A percentile compares a stretch with the other conserved stretches of the same genome.
Conservation (phyloP, 345 rosid genomes). For the Salix exigua region DNA sequence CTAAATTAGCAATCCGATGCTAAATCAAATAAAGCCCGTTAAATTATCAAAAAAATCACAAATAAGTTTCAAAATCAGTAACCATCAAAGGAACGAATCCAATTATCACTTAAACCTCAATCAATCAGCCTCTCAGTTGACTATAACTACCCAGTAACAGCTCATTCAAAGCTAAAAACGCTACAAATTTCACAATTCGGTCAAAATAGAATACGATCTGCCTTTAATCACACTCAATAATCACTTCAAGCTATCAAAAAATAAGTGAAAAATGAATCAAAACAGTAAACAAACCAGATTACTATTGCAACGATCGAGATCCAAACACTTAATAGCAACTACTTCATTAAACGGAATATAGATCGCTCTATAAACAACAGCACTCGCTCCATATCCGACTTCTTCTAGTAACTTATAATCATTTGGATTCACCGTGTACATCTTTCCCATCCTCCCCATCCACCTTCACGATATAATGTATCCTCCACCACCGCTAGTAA, state of each 20-base stretch:
- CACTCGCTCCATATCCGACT: slow-evolving; percentile 93
- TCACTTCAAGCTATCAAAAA: background rate
- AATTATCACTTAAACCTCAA: background rate
- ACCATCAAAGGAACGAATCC: background rate
- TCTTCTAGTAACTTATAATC: slow-evolving; percentile 88
- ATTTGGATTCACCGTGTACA: slow-evolving; percentile 54
- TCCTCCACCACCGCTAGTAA: background rate
- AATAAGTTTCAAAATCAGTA: background rate
- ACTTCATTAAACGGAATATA: slow-evolving; percentile 73
- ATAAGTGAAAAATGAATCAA: background rate
- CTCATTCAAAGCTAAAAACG: background rate
- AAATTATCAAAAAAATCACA: background rate
- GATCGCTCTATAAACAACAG: slow-evolving; percentile 89
- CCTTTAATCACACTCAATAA: background rate
- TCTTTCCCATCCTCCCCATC: slow-evolving; percentile 32
- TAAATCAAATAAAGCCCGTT: background rate
- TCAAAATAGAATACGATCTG: slow-evolving; percentile 14
- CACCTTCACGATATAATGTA: background rate
- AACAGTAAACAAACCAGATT: slow-evolving; percentile 60
- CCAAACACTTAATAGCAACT: slow-evolving; percentile 92
- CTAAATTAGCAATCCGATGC: background rate
- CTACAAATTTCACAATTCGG: background rate
- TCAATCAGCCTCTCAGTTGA: background rate
- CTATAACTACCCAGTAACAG: background rate
- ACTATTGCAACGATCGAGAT: slow-evolving; percentile 99